These are phyloP conservation scores for Saccharum spontaneum DNA, from an alignment of 176 grass and related monocot genomes.

Conservation along the genomic window DNA sequence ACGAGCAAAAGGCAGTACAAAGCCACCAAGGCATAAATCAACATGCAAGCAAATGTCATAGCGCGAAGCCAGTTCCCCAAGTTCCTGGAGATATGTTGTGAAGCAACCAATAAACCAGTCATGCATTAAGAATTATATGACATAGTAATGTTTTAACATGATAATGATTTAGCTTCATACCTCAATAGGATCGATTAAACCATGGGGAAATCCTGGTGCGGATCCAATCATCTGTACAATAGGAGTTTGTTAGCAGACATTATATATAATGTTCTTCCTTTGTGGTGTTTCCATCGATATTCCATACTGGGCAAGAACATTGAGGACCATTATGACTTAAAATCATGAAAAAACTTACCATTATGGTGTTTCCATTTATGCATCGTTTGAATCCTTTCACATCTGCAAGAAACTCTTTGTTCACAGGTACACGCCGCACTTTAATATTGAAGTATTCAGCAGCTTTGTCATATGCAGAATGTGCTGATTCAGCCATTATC, in stretches of 20 bases:
- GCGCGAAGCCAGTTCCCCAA: conserved; percentile 80
- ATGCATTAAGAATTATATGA: conserved; percentile 1
- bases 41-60: conserved; percentile 95
- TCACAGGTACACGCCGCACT: conserved; percentile 87
- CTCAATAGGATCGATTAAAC: conserved; percentile 92
- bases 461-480: conserved; percentile 77
- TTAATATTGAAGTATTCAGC: conserved; percentile 81
- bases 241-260: conserved; percentile 30
- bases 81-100: conserved; percentile 59
- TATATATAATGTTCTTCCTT: conserved; percentile 6
- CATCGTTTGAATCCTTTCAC: conserved; percentile 83
- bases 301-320: neutral
- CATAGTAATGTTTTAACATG: conserved; percentile 2
- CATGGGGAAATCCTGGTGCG: conserved; percentile 95
- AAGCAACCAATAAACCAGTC: conserved; percentile 7
- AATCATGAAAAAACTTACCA: conserved; percentile 50
- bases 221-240: conserved; percentile 84
- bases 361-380: conserved; percentile 95
- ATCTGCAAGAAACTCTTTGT: conserved; percentile 94
- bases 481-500: conserved; percentile 69
- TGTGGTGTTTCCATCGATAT: neutral
- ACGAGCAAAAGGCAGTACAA: conserved; percentile 88
- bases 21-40: conserved; percentile 98
- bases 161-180: conserved; percentile 43
- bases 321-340: neutral